Evolutionary conservation across 2,329 filamentous ascomycete species (phyloP), one percentile per base, ranked within the genome.

Genomic region (Verticillium nonalfalfae): DNA sequence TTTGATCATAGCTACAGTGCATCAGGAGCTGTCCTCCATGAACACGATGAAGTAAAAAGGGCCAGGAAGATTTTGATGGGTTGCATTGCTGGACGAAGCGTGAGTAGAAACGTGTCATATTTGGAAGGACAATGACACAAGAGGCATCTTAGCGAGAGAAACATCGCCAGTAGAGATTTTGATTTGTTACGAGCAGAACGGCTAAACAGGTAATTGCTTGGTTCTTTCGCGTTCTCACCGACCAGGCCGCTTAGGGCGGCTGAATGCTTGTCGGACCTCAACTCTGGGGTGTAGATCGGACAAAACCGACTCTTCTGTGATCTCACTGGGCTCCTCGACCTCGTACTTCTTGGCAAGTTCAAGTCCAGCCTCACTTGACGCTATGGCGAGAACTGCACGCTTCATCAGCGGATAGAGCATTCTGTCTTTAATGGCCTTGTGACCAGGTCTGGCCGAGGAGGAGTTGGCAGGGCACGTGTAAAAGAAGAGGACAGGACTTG

Each of bases 331-430:
- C 65, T 90, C 83, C 67, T 87, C 84, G 2, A 86, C 83, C 73
- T 89, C 86, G 63, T 90, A 86, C 72, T 83, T 89, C 82, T 91
- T 93, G 61, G 85, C 86, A 4, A 91, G 78, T 61, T 78, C 80
- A 58, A 94, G 70, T 0, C 86, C 87, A 1, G 85, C 88, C 66
- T 91, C 85, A 39, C 75, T 76, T 68, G 87, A 84, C 18, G 90
- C 90, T 38, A 88, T 73, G n/a, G 79, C 75, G 35, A 93, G 78
- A 3, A 91, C 89, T 31, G 85, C 83, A 11, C 84, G 79, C 75
- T 87, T 88, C 78, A 87, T 88, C 33, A 88, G 78, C 38, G 91
- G 90, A 72, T 95, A 95, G 70, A 95, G 75, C 91, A 96, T 96
- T 65, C 90, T 83, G 75, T 90, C 89, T 78, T 91, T 93, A 78